Base-by-base conservation (phyloP, 2,329 filamentous ascomycete species). In the Phialophora chinensis region DNA sequence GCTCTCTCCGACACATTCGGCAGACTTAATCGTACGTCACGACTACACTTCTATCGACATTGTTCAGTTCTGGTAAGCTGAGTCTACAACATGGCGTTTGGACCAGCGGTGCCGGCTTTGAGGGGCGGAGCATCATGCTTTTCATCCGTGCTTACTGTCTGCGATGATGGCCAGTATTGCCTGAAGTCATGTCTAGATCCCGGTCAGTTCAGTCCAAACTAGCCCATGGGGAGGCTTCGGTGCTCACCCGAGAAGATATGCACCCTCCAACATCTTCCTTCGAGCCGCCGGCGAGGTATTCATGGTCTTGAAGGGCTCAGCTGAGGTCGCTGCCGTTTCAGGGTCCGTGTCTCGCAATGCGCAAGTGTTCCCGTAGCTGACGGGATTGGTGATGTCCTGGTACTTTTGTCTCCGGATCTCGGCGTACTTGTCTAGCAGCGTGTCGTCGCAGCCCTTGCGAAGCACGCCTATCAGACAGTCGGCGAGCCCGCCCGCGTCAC, bases 401-500 rank as follows among this genome's bases (percentile, higher is more conserved):
- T 74, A 83, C 55, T 78, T 81, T 52, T 77, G 71, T 25, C 76
- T 73, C 1, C 81, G 75, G 2, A 80, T 72, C 25, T 79, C 75
- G 38, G 75, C 75, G 65, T 82, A 82, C 50, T 75, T 78, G 69
- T 82, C 78, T 8, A 83, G 73, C 52, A 83, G 81, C 6, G 61
- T 67, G 4, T 79, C 77, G 64, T 79, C 77, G 4, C 77, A 76
- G 6, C 75, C 67, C 1, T 75, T 77, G 4, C 76, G 73, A 60
- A 80, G 74, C 20, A 81, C 79, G 1, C 79, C 80, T 17, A 76
- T 74, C 11, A 89, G 79, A 71, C 86, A 87, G 70, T 90, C 86
- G 66, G 82, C 86, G 5, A 90, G 79, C 0, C 86, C 86, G 11
- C 85, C 86, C 2, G 87, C 82, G 69, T 89, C 87, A n/a, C 86